A percentile compares a stretch with the other conserved stretches of the same genome.
Evolutionary conservation across 2,329 filamentous ascomycete genomes (phyloP).

Genomic region (Berkeleyomyces basicola): DNA sequence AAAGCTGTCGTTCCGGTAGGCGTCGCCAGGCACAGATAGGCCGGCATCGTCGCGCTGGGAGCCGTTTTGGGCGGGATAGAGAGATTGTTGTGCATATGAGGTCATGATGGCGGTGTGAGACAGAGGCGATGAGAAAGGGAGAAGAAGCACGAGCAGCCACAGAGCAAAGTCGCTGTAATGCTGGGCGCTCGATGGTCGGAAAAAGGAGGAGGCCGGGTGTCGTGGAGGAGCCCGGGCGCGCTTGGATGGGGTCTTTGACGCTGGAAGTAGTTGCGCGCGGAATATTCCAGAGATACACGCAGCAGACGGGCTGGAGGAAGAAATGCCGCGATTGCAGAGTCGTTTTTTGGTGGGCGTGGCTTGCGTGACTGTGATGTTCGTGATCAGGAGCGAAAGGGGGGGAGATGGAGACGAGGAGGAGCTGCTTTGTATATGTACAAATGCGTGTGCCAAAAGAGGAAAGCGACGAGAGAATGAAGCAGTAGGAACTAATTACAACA

Average conservation of each 20-base stretch:
- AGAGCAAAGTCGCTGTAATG: no score
- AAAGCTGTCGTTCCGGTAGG: conserved; percentile 7
- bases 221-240: neutral
- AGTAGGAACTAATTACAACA: neutral
- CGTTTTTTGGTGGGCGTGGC: no score
- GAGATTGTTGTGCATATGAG: neutral
- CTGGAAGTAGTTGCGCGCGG: neutral
- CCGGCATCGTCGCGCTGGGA: neutral
- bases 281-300: neutral
- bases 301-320: neutral
- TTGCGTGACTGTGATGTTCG: neutral
- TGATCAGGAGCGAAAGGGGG: neutral
- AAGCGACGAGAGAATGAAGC: neutral
- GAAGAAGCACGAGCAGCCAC: neutral
- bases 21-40: conserved; percentile 8
- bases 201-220: conserved; percentile 7
- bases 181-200: neutral
- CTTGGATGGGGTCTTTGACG: neutral
- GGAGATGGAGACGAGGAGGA: neutral
- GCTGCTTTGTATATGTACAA: no score
- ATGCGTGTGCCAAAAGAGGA: no score
- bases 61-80: neutral
- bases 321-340: neutral
- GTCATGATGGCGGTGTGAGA: neutral
- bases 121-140: neutral